Base-by-base conservation (phyloP, 306 rosid genomes). In the Citrullus amarus region DNA sequence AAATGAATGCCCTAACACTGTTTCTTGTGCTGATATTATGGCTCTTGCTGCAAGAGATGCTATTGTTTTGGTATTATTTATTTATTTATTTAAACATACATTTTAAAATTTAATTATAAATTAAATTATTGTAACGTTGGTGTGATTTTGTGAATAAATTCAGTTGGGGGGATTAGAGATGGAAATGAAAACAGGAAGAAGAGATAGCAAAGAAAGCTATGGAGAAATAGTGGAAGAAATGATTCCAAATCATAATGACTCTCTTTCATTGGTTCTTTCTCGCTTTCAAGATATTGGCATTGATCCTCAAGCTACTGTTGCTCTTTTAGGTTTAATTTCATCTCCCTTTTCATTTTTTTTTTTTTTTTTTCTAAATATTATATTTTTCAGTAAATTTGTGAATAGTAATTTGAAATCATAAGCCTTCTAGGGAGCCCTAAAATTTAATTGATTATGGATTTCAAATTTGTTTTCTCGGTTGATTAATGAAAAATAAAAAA, bases 41-140 rank as follows among this genome's bases (percentile, higher is more conserved):
- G 89, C 96, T 68, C 99, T 92, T 44, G 93, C 99, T 0, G 97
- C 97, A 4, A 90, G 97, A 82, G 97, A 92, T 60, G 99, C 83
- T 71, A 83, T 91, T 78, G 58, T 70, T 80, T 72, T 95, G 93
- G 98, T 90, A 53, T 25, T 25, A 25, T 25, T 25, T 25, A 25
- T 25, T 25, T 25, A 25, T 25, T 25, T 25, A 25, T 25, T 25
- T 25, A 15, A 14, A 7, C 15, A 16, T 14, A 1, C 10, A 2
- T 44, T 44, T 44, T 9, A 9, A 44, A 25, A 44, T 10, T 9
- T 44, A 9, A 11, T 32, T 44, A 10, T 44, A 9, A 51, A 13
- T 14, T 51, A 11, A 25, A 25, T 1, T 25, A 51, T 51, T 51
- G 55, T 51, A 15, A 51, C 3, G 14, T 0, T 14, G 2, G 6